Base-by-base conservation (phyloP, 306 rosid species). In the Alnus rubra region DNA sequence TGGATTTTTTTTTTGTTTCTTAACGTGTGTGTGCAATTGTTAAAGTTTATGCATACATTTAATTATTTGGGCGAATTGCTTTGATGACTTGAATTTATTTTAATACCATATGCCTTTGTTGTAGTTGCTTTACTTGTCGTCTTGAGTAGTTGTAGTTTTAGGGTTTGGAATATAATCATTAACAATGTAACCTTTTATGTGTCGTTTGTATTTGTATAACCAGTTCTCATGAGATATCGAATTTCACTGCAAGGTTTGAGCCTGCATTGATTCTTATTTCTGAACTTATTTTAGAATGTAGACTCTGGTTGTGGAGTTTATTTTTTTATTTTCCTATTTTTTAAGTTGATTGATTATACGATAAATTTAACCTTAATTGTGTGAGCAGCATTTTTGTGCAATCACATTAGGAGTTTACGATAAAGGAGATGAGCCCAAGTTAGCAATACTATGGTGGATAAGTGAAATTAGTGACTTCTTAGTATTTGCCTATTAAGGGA, bases 401-500 rank as follows among this genome's bases (percentile, higher is more conserved):
- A 10, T 15, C 35, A 58, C 33, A 9, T 19, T 58, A 3, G 65
- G 37, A 23, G 1, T 58, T 39, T 58, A 23, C 9, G 31, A 58
- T 28, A 58, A 8, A 58, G n/a, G 48, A 55, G 52, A 44, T 52
- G 70, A 78, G 69, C 4, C 15, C 6, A n/a, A 67, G 59, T 31
- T 23, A 7, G 55, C 47, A 28, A 28, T 28, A 10, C 10, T 2
- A 23, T 78, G 31, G 33, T 72, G 33, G 4, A 23, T 65, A 1
- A 11, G 74, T 71, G 71, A 19, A 42, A 56, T 47, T 39, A 64
- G 33, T 69, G 15, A 39, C 35, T 72, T 59, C 53, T 15, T 73
- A 35, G 2, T 13, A 5, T 71, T 19, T 18, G 54, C 15, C 47
- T 69, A 10, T 64, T 35, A 45, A 47, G 30, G 37, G 15, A 9